phyloP scores from a whole-genome alignment of 2,329 filamentous ascomycete genomes.

The Simplicillium aogashimaense region DNA sequence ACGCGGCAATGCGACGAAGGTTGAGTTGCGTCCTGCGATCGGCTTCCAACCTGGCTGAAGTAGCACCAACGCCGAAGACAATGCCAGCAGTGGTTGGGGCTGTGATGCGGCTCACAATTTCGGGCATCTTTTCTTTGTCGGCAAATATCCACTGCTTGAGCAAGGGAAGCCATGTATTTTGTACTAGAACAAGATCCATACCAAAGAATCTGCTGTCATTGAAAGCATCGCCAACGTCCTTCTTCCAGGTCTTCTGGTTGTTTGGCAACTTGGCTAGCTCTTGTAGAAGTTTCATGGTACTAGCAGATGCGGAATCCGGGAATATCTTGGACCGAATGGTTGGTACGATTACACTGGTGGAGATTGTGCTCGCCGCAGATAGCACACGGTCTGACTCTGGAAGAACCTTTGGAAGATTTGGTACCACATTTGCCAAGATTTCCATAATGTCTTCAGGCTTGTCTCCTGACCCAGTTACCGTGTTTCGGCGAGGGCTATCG shows the following conservation, averaged over 20 bases:
- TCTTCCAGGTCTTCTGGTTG: slow-evolving; percentile 84
- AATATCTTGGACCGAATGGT: slow-evolving; percentile 77
- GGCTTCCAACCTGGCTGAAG: slow-evolving; percentile 86
- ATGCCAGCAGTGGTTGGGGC: slow-evolving; percentile 89
- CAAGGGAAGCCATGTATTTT: slow-evolving; percentile 70
- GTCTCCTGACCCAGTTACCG: slow-evolving; percentile 24
- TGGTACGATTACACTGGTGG: slow-evolving; percentile 71
- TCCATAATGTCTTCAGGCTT: slow-evolving; percentile 67
- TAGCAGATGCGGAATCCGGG: slow-evolving; percentile 70
- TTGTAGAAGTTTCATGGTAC: slow-evolving; percentile 62
- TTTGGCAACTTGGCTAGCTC: slow-evolving; percentile 69
- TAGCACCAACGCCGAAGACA: slow-evolving; percentile 96
- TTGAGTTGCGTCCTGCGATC: slow-evolving; percentile 89
- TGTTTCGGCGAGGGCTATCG: slow-evolving; percentile 24
- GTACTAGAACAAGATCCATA: slow-evolving; percentile 54
- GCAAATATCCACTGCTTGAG: slow-evolving; percentile 73
- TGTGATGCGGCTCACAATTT: slow-evolving; percentile 68
- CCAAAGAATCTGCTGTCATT: slow-evolving; percentile 81
- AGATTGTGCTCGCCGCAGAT: slow-evolving; percentile 70
- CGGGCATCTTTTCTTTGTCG: slow-evolving; percentile 81
- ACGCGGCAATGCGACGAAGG: slow-evolving; percentile 68
- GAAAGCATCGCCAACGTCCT: slow-evolving; percentile 84
- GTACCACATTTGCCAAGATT: slow-evolving; percentile 70
- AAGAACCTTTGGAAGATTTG: slow-evolving; percentile 71
- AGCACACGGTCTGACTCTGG: slow-evolving; percentile 78